Percentiles rank a stretch among this genome's conserved stretches.
These are phyloP conservation scores for Kwoniella dejecticola DNA, from an alignment of 768 basidiomycete genomes.

Conservation along the genomic window DNA sequence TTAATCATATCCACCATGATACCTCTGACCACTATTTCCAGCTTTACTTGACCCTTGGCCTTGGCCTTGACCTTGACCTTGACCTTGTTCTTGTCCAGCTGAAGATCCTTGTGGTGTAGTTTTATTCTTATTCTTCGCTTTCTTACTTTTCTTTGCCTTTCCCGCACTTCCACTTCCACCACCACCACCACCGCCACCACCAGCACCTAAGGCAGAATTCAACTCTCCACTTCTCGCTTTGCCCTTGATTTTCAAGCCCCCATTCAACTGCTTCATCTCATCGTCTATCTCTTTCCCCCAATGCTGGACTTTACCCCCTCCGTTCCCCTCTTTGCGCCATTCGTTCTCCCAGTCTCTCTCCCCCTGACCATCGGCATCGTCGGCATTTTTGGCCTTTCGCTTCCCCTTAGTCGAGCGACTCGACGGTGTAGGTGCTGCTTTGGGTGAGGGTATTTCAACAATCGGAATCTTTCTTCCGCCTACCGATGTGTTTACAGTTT, in stretches of 20 bases:
- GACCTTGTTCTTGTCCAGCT: too few relatives aligned
- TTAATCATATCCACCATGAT: constrained; percentile 32
- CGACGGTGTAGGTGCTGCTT: not conserved
- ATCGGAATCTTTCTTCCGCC: not conserved
- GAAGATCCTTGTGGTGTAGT: too few relatives aligned
- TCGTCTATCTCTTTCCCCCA: constrained; percentile 41
- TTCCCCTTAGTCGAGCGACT: constrained; percentile 9
- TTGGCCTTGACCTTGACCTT: not conserved
- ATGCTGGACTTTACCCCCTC: constrained; percentile 38
- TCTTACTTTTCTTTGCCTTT: not conserved
- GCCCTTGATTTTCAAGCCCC: constrained; percentile 13
- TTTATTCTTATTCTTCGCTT: too few relatives aligned
- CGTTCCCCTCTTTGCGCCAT: constrained; percentile 39
- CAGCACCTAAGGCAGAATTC: constrained; percentile 6
- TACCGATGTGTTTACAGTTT: not conserved
- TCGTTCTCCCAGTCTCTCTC: constrained; percentile 42
- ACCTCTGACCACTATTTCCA: constrained; percentile 25
- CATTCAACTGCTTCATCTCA: constrained; percentile 20
- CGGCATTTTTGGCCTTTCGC: not conserved
- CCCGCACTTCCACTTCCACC: not conserved
- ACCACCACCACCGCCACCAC: not conserved
- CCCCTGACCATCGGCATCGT: constrained; percentile 16
- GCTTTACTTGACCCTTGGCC: not conserved
- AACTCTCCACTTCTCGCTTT: constrained; percentile 8
- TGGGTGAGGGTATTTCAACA: constrained; percentile 5